Conservation (phyloP, 2,329 filamentous ascomycete genomes). For the Clonostachys rhizophaga region DNA sequence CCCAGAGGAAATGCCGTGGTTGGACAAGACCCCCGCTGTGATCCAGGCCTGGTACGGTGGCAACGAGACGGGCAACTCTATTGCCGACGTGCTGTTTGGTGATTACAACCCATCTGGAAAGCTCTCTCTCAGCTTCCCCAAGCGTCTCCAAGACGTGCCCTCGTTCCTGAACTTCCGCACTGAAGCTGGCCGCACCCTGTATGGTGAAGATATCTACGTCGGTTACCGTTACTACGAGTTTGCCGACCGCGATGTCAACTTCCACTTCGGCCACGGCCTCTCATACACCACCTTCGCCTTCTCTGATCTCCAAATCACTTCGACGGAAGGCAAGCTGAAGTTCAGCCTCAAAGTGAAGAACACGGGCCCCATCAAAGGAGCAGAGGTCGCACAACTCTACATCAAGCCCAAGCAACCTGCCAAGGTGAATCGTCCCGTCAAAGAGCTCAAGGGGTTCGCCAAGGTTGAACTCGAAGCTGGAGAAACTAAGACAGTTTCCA, state of each 20-base stretch:
- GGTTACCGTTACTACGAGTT: slow-evolving; percentile 80
- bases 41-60: slow-evolving; percentile 82
- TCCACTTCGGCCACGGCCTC: slow-evolving; percentile 76
- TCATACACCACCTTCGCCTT: slow-evolving; percentile 69
- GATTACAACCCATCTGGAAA: slow-evolving; percentile 72
- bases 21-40: slow-evolving; percentile 48
- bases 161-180: slow-evolving; percentile 70
- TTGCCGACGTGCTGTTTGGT: slow-evolving; percentile 74
- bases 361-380: slow-evolving; percentile 46
- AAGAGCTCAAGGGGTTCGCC: slow-evolving; percentile 61
- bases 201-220: slow-evolving; percentile 77
- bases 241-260: slow-evolving; percentile 59
- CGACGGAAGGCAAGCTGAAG: slow-evolving; percentile 38
- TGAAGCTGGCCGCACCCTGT: slow-evolving; percentile 67
- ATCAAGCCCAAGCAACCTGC: slow-evolving; percentile 41
- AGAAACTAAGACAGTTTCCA: slow-evolving; percentile 49
- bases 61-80: slow-evolving; percentile 79
- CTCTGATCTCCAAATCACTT: slow-evolving; percentile 40
- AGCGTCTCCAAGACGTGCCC: slow-evolving; percentile 63
- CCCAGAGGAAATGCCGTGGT: slow-evolving; percentile 69
- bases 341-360: slow-evolving; percentile 55
- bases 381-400: slow-evolving; percentile 56
- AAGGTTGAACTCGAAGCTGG: slow-evolving; percentile 61
- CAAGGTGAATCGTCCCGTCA: slow-evolving; percentile 46
- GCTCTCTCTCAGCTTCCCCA: slow-evolving; percentile 69